phyloP scores from a whole-genome alignment of 805 yeast genomes.

The Aciculoconidium aculeatum region DNA sequence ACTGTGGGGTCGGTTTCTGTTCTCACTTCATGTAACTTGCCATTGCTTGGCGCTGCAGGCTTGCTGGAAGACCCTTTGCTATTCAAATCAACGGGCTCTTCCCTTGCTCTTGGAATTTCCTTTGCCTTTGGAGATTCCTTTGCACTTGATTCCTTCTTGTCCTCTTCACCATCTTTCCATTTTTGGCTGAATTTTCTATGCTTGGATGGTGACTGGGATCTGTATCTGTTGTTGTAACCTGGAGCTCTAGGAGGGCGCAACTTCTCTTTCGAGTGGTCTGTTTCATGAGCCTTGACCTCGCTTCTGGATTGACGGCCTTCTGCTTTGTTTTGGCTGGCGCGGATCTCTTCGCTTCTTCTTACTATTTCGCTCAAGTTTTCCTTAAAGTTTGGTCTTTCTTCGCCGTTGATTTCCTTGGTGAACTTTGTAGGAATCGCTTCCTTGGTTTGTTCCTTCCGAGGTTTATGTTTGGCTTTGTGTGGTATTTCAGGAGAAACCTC shows the following conservation, averaged over 20 bases:
- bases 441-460: background rate
- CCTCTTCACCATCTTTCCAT: background rate
- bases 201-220: constrained; percentile 2
- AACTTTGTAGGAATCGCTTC: background rate
- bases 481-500: background rate
- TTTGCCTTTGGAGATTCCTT: constrained; percentile 1
- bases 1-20: no score
- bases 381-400: constrained; percentile 28
- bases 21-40: no score
- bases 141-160: constrained; percentile 1
- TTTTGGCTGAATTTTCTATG: background rate
- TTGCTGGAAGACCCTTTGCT: no score
- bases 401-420: constrained; percentile 3
- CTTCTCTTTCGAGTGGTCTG: constrained; percentile 1
- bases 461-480: constrained; percentile 1
- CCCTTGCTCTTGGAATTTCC: constrained; percentile 2
- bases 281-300: background rate
- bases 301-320: background rate
- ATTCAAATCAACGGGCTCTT: background rate
- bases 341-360: constrained; percentile 10
- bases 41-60: no score
- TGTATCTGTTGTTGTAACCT: background rate
- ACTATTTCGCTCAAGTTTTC: constrained; percentile 25
- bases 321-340: constrained; percentile 10
- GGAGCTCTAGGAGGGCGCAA: background rate